Base-by-base conservation (phyloP, 495 filamentous ascomycete genomes). In the Glonium stellatum region DNA sequence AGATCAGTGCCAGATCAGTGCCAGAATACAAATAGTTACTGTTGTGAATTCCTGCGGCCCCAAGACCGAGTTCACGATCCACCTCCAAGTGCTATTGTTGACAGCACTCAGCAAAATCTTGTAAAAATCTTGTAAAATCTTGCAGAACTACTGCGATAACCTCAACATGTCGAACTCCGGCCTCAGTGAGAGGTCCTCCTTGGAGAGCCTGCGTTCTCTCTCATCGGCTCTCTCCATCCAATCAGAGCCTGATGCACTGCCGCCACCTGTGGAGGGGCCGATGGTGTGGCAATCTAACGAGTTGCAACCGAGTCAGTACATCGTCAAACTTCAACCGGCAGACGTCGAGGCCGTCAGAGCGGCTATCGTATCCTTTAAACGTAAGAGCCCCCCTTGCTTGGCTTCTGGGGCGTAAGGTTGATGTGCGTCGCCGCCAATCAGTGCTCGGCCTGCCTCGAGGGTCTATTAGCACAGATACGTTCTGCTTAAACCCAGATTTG, bases 271-370 rank as follows among this genome's bases (percentile, higher is more conserved):
- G 2, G 21, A 15, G 18, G 65, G 65, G 13, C 65, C 57, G 27
- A 55, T 58, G 65, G 61, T 59, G 18, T 67, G 65, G 64, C n/a
- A 63, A 31, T 60, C 56, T 13, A 55, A 46, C 6, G 54, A 61
- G 42, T 42, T 67, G 10, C 35, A 53, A 15, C 41, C 58, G 0
- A 35, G 31, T 10, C 35, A 61, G 4, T 60, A 63, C 54, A 22
- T 69, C 22, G 44, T 57, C 13, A n/a, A 49, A 11, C 53, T 69
- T 13, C 19, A 42, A n/a, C 15, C 13, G 4, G 21, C 41, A 0
- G 67, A 69, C 1, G 34, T 69, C 5, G 49, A 56, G 18, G 22
- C 49, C 10, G 59, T 69, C 36, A 53, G 58, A 42, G 50, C 55
- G 0, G 63, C 63, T 13, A 22, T 69, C 25, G 31, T 58, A 22